Conservation (phyloP, 129 eudicot species). For the Artemisia annua region DNA sequence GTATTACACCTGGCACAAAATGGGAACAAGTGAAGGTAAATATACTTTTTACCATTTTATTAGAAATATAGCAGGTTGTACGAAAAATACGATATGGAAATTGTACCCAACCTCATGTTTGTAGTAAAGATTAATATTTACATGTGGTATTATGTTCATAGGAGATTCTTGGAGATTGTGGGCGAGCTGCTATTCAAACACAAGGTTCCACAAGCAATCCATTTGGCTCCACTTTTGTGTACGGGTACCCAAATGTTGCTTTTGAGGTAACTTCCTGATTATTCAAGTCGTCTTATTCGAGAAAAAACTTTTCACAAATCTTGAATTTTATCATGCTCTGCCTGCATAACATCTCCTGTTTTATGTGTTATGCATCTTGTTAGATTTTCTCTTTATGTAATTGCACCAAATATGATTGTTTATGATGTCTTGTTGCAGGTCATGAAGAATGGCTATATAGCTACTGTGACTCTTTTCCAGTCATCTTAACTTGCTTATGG, state of each 20-base stretch:
- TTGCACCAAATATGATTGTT: slow-evolving; percentile 1
- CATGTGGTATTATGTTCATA: slow-evolving; percentile 14
- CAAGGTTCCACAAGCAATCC: slow-evolving; percentile 95
- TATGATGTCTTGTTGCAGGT: slow-evolving; percentile 44
- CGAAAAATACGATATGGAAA: neutral
- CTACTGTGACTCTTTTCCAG: slow-evolving; percentile 91
- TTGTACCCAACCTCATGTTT: neutral
- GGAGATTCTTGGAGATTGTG: slow-evolving; percentile 95
- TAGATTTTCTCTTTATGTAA: neutral
- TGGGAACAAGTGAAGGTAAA: slow-evolving; percentile 97
- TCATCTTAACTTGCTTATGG: slow-evolving; percentile 42
- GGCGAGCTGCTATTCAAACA: slow-evolving; percentile 90
- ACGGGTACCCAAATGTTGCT: slow-evolving; percentile 93
- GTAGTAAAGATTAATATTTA: too few relatives aligned
- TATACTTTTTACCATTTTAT: neutral
- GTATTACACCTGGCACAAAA: slow-evolving; percentile 82
- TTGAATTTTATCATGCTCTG: neutral
- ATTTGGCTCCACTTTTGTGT: slow-evolving; percentile 92
- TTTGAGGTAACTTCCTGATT: slow-evolving; percentile 62
- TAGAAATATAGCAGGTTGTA: neutral
- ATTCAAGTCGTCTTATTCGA: slow-evolving; percentile 2
- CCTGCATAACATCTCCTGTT: neutral
- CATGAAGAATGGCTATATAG: slow-evolving; percentile 92
- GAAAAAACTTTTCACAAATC: neutral
- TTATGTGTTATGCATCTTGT: neutral